These are phyloP conservation scores for Chlamydomonas schloesseri DNA, from an alignment of 139 green algal species.

Conservation along the genomic window DNA sequence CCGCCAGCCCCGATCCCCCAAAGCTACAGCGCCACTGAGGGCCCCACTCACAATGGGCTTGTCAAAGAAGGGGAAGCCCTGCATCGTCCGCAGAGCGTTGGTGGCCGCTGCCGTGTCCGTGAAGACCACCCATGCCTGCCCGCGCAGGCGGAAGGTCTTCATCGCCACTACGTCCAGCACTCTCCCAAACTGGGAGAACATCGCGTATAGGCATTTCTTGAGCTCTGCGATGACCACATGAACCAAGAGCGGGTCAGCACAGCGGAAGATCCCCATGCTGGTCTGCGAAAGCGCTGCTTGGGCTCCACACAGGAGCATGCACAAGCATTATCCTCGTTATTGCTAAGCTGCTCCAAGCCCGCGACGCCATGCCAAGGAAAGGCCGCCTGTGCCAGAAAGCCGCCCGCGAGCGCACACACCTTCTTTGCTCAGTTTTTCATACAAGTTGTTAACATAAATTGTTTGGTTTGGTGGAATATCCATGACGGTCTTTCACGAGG, in stretches of 20 bases:
- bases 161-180: slow-evolving; percentile 93
- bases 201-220: slow-evolving; percentile 91
- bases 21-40: no score
- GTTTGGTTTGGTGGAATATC: slow-evolving; percentile 90
- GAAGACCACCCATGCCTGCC: slow-evolving; percentile 98
- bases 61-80: slow-evolving; percentile 98
- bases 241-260: background rate
- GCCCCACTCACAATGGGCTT: slow-evolving; percentile 92
- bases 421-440: slow-evolving; percentile 95
- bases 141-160: slow-evolving; percentile 90
- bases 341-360: background rate
- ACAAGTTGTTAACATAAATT: slow-evolving; percentile 95
- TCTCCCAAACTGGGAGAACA: slow-evolving; percentile 97
- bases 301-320: background rate
- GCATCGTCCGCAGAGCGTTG: slow-evolving; percentile 90
- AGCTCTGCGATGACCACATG: slow-evolving; percentile 80
- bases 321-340: background rate
- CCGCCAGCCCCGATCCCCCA: no score
- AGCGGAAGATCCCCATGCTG: background rate
- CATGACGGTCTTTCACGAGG: background rate
- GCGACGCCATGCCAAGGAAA: background rate
- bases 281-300: no score
- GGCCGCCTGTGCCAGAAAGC: slow-evolving; percentile 27
- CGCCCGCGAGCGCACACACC: slow-evolving; percentile 64
- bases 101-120: slow-evolving; percentile 83